A percentile compares a stretch with the other conserved stretches of the same genome.
Evolutionary conservation across 305 asterid species (phyloP).

Genomic region (Fraxinus floribunda): DNA sequence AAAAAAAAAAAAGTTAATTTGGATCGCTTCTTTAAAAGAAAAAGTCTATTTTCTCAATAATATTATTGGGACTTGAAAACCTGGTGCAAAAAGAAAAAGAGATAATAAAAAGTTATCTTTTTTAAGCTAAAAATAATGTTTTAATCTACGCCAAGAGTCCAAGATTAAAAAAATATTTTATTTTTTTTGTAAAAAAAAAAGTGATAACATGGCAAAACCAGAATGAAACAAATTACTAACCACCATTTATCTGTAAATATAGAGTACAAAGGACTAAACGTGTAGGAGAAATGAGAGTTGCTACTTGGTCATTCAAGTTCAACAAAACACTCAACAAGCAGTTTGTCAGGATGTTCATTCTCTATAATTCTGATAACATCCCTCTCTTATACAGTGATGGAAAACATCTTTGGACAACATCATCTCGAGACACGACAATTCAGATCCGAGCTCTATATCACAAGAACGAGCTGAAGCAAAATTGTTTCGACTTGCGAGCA

Average conservation of each 20-base stretch:
- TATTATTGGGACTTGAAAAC: neutral
- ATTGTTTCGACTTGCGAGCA: neutral
- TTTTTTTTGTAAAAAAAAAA: too few relatives aligned
- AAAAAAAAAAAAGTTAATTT: neutral
- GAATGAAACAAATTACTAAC: neutral
- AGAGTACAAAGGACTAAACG: neutral
- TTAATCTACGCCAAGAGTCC: neutral
- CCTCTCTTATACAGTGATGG: neutral
- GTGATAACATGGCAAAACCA: neutral
- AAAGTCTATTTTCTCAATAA: neutral
- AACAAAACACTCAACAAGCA: neutral
- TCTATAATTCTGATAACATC: neutral
- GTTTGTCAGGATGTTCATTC: neutral
- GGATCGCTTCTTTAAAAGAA: neutral
- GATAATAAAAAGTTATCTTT: neutral
- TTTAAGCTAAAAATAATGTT: neutral
- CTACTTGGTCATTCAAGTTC: neutral
- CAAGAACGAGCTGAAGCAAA: neutral
- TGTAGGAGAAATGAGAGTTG: neutral
- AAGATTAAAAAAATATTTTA: too few relatives aligned
- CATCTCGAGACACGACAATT: neutral
- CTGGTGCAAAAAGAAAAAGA: neutral
- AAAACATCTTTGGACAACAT: neutral
- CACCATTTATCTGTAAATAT: neutral
- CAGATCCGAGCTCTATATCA: neutral